Conservation (phyloP, 768 basidiomycete species). For the Saitozyma podzolica region DNA sequence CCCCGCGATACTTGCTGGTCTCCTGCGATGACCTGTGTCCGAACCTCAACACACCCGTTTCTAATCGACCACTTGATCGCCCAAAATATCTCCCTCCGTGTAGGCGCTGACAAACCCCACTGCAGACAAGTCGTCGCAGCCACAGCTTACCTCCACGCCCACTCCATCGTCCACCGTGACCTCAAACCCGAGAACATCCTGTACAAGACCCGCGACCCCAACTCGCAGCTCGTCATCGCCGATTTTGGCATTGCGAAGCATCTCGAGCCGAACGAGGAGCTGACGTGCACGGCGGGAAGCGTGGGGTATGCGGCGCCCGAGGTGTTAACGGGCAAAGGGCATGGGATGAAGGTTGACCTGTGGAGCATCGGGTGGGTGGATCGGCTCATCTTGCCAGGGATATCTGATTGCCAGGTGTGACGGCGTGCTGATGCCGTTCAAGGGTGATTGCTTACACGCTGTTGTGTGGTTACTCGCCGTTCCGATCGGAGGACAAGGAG, state of each 20-base stretch:
- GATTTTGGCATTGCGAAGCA: conserved; percentile 82
- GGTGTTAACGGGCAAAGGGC: conserved; percentile 65
- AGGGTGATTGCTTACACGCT: conserved; percentile 95
- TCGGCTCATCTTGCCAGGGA: no score
- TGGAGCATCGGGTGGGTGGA: conserved; percentile 82
- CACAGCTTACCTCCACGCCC: conserved; percentile 82
- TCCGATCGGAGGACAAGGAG: conserved; percentile 76
- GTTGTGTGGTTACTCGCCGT: conserved; percentile 92
- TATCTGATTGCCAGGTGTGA: neutral
- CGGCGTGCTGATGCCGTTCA: neutral
- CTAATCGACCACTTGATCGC: neutral
- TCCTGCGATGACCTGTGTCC: no score
- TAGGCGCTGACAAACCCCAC: neutral
- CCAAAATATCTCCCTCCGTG: neutral
- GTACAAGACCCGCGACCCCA: conserved; percentile 71
- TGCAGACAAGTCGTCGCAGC: conserved; percentile 76
- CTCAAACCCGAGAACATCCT: conserved; percentile 98
- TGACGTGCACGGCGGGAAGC: conserved; percentile 53
- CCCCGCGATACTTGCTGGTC: no score
- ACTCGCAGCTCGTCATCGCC: conserved; percentile 88
- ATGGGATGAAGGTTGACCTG: conserved; percentile 88
- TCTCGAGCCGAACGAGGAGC: conserved; percentile 38
- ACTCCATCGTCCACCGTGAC: conserved; percentile 94
- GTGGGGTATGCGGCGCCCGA: conserved; percentile 87
- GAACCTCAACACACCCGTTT: no score